Evolutionary conservation across 2,329 filamentous ascomycete genomes (phyloP).

Genomic region (Clonostachys sp.): DNA sequence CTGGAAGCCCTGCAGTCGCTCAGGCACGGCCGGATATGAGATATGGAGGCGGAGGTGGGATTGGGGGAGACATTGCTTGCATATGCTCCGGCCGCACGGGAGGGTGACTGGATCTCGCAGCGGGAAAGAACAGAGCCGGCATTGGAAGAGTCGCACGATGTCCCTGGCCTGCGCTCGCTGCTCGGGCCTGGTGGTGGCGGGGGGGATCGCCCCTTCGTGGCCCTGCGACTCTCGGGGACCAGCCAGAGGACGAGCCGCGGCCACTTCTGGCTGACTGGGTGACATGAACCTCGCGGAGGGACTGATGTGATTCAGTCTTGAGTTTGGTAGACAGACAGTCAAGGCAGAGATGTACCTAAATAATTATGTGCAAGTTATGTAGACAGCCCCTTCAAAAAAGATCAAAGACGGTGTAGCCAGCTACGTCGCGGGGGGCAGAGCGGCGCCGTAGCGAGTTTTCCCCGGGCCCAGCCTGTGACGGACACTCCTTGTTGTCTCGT

Average conservation of each 20-base stretch:
- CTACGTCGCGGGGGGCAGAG: too few relatives aligned
- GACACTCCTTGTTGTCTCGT: too few relatives aligned
- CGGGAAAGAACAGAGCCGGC: slow-evolving; percentile 65
- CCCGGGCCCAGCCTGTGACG: too few relatives aligned
- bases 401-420: too few relatives aligned
- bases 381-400: too few relatives aligned
- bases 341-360: too few relatives aligned
- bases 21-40: slow-evolving; percentile 68
- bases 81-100: slow-evolving; percentile 78
- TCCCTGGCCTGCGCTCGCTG: slow-evolving; percentile 13
- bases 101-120: slow-evolving; percentile 67
- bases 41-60: slow-evolving; percentile 63
- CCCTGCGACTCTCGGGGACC: not conserved
- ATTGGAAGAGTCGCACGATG: slow-evolving; percentile 70
- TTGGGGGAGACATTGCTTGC: slow-evolving; percentile 68
- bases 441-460: too few relatives aligned
- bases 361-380: too few relatives aligned
- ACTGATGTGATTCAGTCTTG: too few relatives aligned
- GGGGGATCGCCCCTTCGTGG: not conserved
- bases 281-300: slow-evolving; percentile 10
- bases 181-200: slow-evolving; percentile 2
- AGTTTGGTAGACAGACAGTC: too few relatives aligned
- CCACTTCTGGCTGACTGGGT: slow-evolving; percentile 9
- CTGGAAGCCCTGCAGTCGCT: slow-evolving; percentile 63
- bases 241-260: slow-evolving; percentile 9